phyloP scores from a whole-genome alignment of 1,284 basidiomycete species.

The Leccinum fuscescens region DNA sequence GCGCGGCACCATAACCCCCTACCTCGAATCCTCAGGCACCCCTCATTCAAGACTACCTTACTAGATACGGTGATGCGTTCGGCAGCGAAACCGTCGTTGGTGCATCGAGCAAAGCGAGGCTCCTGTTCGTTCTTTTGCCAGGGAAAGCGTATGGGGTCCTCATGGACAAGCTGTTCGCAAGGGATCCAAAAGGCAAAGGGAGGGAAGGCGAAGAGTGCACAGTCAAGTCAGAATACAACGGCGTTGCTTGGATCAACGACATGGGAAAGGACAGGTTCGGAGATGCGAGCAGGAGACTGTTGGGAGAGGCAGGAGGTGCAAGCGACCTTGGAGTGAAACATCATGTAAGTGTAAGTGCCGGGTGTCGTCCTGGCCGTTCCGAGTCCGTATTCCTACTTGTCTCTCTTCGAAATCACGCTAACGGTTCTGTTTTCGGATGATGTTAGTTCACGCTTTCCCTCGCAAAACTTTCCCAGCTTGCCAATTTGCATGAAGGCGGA shows the following conservation, averaged over 20 bases:
- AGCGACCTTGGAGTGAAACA: conserved; percentile 67
- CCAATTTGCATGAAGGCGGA: conserved; percentile 59
- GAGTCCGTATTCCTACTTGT: neutral
- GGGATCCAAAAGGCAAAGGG: conserved; percentile 27
- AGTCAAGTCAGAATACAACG: conserved; percentile 33
- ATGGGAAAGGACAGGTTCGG: conserved; percentile 69
- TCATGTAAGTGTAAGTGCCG: conserved; percentile 43
- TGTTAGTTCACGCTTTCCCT: conserved; percentile 85
- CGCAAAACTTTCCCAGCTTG: conserved; percentile 84
- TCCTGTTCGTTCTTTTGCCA: conserved; percentile 29
- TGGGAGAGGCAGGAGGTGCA: conserved; percentile 58
- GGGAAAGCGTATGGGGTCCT: conserved; percentile 37
- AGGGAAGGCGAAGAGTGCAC: conserved; percentile 22
- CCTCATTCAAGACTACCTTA: conserved; percentile 72
- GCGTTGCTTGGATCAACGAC: conserved; percentile 92
- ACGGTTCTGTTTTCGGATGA: conserved; percentile 6
- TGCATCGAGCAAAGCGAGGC: conserved; percentile 72
- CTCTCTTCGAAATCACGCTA: neutral
- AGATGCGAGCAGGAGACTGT: conserved; percentile 63
- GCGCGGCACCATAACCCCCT: conserved; percentile 60
- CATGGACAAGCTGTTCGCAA: conserved; percentile 74
- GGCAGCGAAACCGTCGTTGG: conserved; percentile 88
- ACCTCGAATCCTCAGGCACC: conserved; percentile 58
- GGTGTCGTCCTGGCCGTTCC: too few relatives aligned
- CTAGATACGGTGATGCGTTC: conserved; percentile 81